Evolutionary conservation across 1,284 basidiomycete species (phyloP), one percentile per base, ranked within the genome.

Genomic region (Irpex lacteus): DNA sequence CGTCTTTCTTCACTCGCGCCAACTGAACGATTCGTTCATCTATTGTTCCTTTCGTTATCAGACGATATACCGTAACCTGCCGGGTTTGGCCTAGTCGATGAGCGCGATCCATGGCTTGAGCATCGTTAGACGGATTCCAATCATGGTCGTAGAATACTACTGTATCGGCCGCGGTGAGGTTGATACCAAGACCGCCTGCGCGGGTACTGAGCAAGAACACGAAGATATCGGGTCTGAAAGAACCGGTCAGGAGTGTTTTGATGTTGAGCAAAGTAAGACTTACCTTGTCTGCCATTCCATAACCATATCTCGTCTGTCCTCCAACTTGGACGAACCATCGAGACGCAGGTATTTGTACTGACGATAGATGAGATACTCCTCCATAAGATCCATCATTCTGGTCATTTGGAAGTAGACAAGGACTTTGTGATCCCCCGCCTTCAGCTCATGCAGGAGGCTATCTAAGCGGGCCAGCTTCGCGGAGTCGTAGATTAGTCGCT

Each of bases 401-500:
- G 98, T 99, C 98, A 99, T 99, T 78, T 99, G 98, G 90, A 98
- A 99, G 81, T 99, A 99, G 60, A 99, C 86, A 69, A 99, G 80
- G 21, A 98, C 96, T 58, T 96, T 90, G 78, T 99, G 98, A 63
- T 96, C 96, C 8, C 90, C 92, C 38, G 88, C 85, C 80, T 98
- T 99, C 67, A 99, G 87, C 73, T 98, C 94, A 67, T 95, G 92
- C 8, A 99, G 82, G 36, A 99, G 81, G 21, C 83, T 75, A 76
- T 99, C 98, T 58, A 99, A 83, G 57, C 94, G 88, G 47, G 96
- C 95, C 49, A 99, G 86, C 79, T 99, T 99, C 63, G 92, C 95
- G 26, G 98, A 98, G 77, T 99, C 98, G 67, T 95, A 95, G 65
- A 99, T 94, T 19, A 99, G 86, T 65, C 98, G 88, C 78, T 98